Evolutionary conservation across 2,329 filamentous ascomycete genomes (phyloP), one percentile per base, ranked within the genome.

Genomic region (Periconia macrospinosa): DNA sequence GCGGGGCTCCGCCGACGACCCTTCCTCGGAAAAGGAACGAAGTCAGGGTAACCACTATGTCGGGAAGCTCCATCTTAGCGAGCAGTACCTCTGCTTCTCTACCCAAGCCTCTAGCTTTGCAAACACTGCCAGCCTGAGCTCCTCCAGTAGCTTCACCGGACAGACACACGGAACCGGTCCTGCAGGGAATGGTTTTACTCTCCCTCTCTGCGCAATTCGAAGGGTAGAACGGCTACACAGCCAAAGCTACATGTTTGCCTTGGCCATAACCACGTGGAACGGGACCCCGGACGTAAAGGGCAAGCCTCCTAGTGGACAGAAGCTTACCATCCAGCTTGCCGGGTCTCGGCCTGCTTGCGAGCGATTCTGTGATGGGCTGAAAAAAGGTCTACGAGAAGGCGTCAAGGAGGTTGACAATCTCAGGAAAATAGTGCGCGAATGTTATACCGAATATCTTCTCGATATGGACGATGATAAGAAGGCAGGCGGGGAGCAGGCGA

Each of bases 241-340:
- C 68, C 90, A 95, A 68, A 94, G 88, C 61, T 94, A 95, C 71
- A 81, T 87, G 83, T 99, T 97, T 76, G 91, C 94, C 10, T 85
- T 99, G 45, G 89, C 92, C 13, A 90, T 99, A 65, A 97, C 92
- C 3, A 96, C 93, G 1, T 97, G 93, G 91, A 97, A 97, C 57
- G 83, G 83, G 27, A 76, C 79, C 14, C 56, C 78, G 55, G 62
- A 77, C 65, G 56, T 75, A 49, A 76, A 75, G 59, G 58, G 69
- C 47, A 74, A 69, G 55, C 76, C 78, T 15, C 73, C 79, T 27
- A 86, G 85, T 57, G 81, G 85, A 50, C 94, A 97, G 71, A 90
- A 92, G 67, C 89, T 99, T 61, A 96, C 92, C 1, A 84, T 99
- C 55, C 91, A 96, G 74, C 86, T 99, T 46, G 91, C 91, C 27